Conservation (phyloP, 1,284 basidiomycete species). For the Trametes versicolor region DNA sequence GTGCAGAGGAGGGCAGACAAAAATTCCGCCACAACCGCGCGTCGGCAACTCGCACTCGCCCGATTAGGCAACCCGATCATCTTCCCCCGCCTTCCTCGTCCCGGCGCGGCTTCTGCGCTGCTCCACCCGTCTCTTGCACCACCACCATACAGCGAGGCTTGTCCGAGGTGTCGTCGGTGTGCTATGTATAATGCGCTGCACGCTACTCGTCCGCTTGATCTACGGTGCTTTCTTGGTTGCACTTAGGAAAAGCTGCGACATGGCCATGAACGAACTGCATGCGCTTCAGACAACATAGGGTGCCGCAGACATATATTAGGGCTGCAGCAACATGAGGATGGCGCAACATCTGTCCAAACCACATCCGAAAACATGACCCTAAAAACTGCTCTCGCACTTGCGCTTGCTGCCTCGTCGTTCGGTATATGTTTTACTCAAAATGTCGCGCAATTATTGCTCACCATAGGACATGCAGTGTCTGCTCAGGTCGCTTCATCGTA, state of each 20-base stretch:
- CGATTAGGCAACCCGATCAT: conserved; percentile 23
- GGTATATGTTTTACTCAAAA: conserved; percentile 14
- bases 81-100: conserved; percentile 13
- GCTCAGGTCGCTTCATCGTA: conserved; percentile 39
- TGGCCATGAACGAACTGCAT: neutral
- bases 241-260: conserved; percentile 14
- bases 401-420: conserved; percentile 16
- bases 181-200: conserved; percentile 18
- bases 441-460: too few species aligned
- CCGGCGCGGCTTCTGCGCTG: conserved; percentile 1
- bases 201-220: conserved; percentile 29
- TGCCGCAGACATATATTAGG: conserved; percentile 24
- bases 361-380: conserved; percentile 12
- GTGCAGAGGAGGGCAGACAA: conserved; percentile 22
- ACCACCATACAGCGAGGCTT: conserved; percentile 29
- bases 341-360: neutral
- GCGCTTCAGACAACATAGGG: neutral
- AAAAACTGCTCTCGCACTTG: conserved; percentile 19
- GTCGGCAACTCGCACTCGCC: conserved; percentile 16
- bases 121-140: conserved; percentile 13
- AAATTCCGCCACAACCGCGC: conserved; percentile 34
- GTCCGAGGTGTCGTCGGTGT: conserved; percentile 23
- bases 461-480: conserved; percentile 20
- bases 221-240: conserved; percentile 33
- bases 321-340: neutral